Conservation (phyloP, 768 basidiomycete genomes). For the Pisolithus orientalis region DNA sequence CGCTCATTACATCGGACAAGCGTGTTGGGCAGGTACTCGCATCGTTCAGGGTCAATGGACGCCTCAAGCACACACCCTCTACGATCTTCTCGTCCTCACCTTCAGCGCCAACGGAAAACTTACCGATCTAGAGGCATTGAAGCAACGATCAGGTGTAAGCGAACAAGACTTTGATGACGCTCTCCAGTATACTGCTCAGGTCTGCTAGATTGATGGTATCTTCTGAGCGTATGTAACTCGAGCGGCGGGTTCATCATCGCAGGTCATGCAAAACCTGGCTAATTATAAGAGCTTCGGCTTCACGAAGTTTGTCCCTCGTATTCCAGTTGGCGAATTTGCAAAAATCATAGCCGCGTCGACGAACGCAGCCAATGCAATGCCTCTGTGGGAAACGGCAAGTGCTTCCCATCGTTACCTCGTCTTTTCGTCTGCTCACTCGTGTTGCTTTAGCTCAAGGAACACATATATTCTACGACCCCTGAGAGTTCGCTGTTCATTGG, state of each 20-base stretch:
- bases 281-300: conserved; percentile 83
- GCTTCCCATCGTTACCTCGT: not conserved
- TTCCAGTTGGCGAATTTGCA: conserved; percentile 55
- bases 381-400: conserved; percentile 60
- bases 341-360: conserved; percentile 55
- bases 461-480: conserved; percentile 66
- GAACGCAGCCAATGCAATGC: conserved; percentile 46
- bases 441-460: conserved; percentile 51
- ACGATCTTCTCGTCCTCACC: conserved; percentile 63
- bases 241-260: not conserved
- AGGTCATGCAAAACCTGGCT: conserved; percentile 39
- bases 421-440: not conserved
- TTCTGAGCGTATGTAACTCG: too few species aligned
- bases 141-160: conserved; percentile 46
- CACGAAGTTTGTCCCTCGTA: conserved; percentile 78
- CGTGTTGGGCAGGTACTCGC: conserved; percentile 79
- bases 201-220: conserved; percentile 14
- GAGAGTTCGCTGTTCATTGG: conserved; percentile 70
- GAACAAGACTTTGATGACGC: conserved; percentile 62
- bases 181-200: conserved; percentile 72
- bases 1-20: conserved; percentile 61
- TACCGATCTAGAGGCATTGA: conserved; percentile 48
- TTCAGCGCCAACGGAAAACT: conserved; percentile 59
- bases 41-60: conserved; percentile 88
- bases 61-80: conserved; percentile 56